Base-by-base conservation (phyloP, 2,329 filamentous ascomycete species). In the Niveomyces coronatus region DNA sequence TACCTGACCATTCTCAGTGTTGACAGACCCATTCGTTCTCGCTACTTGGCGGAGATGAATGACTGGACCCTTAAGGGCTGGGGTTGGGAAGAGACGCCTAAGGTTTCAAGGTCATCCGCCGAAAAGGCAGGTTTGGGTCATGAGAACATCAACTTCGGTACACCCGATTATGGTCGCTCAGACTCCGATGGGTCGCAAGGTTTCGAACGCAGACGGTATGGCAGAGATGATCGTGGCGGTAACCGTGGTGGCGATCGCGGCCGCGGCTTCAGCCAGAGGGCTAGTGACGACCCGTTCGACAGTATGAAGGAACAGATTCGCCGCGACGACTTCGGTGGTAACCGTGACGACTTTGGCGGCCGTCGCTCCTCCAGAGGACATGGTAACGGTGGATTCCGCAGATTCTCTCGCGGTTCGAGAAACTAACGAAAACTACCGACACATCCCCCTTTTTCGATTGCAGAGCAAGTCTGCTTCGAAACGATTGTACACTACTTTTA, bases 1-100 rank as follows among this genome's bases (percentile, higher is more conserved):
- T 86, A 85, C 58, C 55, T 61, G 14, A 70, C 74, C 8, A 55
- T 74, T 31, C 67, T 84, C 30, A 76, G 78, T 37, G 62, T 62
- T 30, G 69, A 60, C 47, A 54, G 44, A 19, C 45, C 61, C 24
- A 61, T 65, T 52, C 52, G 57, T 34, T 52, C 57, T 11, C 50
- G 53, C 2, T 47, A 70, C 7, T 60, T 76, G 14, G 49, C 64
- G 4, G 61, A 67, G 15, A 55, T 80, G 45, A 79, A 79, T 52
- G 53, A 62, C n/a, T 71, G 75, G 63, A 58, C 62, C 32, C 49
- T 52, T 15, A 51, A 61, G 13, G 71, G 65, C 15, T 73, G 73
- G 64, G 72, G 74, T 28, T 65, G 70, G 64, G 37, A 54, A 0
- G 43, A 66, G 32, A 64, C 68, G 6, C 77, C 77, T 1, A 42